Evolutionary conservation across 345 rosid species (phyloP), one percentile per base, ranked within the genome.

Genomic region (Eucalyptus cloeziana): DNA sequence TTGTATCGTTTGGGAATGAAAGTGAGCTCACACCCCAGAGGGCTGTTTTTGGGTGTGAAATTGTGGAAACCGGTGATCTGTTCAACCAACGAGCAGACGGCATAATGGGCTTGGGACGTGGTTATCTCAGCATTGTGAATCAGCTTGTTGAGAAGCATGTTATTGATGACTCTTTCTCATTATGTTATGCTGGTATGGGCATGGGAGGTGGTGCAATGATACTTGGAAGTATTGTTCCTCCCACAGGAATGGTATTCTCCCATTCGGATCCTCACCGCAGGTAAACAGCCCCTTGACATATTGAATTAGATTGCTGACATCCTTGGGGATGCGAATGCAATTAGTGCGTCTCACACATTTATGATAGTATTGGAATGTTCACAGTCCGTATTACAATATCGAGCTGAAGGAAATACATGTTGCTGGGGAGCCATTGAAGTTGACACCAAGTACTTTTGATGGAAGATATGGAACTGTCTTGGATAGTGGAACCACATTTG

Each of bases 351-450:
- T 95, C 94, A 94, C 96, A 91, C 94, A 96, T 95, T 96, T 95
- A 95, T 97, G 94, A 93, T 94, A 95, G 99, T 95, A 93, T 94
- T 96, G 96, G 96, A 97, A 93, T 97, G 97, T 96, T 94, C 94
- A 96, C 99, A 97, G 99, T 95, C 97, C 96, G 90, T 98, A 97
- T 93, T 98, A 98, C 96, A 98, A 98, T 91, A 91, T 97, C 89
- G 94, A 97, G 93, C 94, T 96, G 97, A 97, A 92, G 94, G 99
- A 93, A 92, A 94, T 98, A 89, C 97, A 93, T 90, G 96, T 97
- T 71, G 99, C 97, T 67, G 99, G 98, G 92, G 94, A 96, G 94
- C 93, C 90, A 86, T 92, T 98, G 93, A 92, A 92, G 85, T 81
- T 98, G 54, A 92, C 92, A 50, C 90, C 96, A 30, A 93, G 87